Conservation (phyloP, 2,329 filamentous ascomycete species). For the Aspergillaceae sp. region DNA sequence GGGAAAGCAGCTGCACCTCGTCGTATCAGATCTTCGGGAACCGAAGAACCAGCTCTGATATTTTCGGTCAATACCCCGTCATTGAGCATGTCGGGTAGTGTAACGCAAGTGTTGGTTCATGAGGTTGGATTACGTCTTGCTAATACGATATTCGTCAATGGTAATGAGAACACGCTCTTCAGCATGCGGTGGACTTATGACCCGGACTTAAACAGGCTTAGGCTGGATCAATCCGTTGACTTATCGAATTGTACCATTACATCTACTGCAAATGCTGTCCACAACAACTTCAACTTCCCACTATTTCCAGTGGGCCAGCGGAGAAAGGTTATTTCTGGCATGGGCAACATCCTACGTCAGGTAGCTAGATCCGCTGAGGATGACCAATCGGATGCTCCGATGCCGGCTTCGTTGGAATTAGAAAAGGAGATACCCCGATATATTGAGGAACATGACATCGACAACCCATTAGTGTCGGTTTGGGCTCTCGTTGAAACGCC, state of each 20-base stretch:
- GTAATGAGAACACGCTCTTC: conserved; percentile 32
- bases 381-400: conserved; percentile 17
- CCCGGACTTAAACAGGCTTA: conserved; percentile 12
- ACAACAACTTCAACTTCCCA: conserved; percentile 21
- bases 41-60: conserved; percentile 25
- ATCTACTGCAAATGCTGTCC: conserved; percentile 8
- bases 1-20: conserved; percentile 22
- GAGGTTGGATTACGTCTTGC: conserved; percentile 34
- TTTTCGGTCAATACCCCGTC: conserved; percentile 15
- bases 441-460: conserved; percentile 29
- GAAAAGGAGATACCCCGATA: conserved; percentile 35
- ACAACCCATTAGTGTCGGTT: conserved; percentile 30
- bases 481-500: conserved; percentile 33
- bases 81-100: conserved; percentile 1
- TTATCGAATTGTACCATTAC: conserved; percentile 25
- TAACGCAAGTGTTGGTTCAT: conserved; percentile 9
- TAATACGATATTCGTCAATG: conserved; percentile 36
- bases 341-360: conserved; percentile 37
- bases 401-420: conserved; percentile 34
- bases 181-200: conserved; percentile 28
- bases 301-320: conserved; percentile 29
- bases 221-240: conserved; percentile 18
- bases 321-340: conserved; percentile 31
- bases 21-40: conserved; percentile 20
- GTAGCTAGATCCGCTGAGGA: conserved; percentile 25